Base-by-base conservation (phyloP, 192 early-diverging fungal genomes). In the Geosiphon pyriformis region DNA sequence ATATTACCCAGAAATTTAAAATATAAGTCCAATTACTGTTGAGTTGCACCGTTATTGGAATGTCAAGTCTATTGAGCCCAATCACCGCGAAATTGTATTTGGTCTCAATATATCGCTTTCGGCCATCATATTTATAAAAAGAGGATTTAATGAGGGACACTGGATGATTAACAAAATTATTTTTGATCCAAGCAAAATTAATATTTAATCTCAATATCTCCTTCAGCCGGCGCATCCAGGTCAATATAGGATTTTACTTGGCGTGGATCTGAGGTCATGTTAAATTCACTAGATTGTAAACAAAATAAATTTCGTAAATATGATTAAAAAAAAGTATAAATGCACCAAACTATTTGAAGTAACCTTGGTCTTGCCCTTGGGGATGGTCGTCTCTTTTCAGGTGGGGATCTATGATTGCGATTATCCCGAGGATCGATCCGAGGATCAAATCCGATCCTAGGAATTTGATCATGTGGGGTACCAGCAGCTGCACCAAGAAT, bases 201-300 rank as follows among this genome's bases (percentile, higher is more conserved):
- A 55, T 79, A 79, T 54, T 85, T 82, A 34, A 81, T 68, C 59
- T 90, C 88, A 58, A 85, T 78, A 42, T 85, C 87, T 25, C 83
- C 86, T 52, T 89, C 90, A 23, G 87, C 88, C 3, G 93, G 92
- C 46, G 88, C 89, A 76, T 95, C 93, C 32, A 95, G 74, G 68
- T 95, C 93, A 37, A 90, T 86, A 65, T 95, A 95, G 22, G 85
- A 90, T 63, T 89, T 89, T 52, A 95, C 82, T 50, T 86, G 83
- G 11, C 93, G 84, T 37, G 90, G 90, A 67, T 91, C 89, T 25
- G 69, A 54, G 47, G 74, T 75, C 51, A 76, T 69, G 53, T 80
- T 74, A 29, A 59, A 35, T 32, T 42, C 23, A 52, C 20, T 31
- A 8, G 7, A 11, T 17, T 12, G 67, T 4, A 49, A 25, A 17